phyloP scores from a whole-genome alignment of 345 rosid species.

The Sonneratia caseolaris region DNA sequence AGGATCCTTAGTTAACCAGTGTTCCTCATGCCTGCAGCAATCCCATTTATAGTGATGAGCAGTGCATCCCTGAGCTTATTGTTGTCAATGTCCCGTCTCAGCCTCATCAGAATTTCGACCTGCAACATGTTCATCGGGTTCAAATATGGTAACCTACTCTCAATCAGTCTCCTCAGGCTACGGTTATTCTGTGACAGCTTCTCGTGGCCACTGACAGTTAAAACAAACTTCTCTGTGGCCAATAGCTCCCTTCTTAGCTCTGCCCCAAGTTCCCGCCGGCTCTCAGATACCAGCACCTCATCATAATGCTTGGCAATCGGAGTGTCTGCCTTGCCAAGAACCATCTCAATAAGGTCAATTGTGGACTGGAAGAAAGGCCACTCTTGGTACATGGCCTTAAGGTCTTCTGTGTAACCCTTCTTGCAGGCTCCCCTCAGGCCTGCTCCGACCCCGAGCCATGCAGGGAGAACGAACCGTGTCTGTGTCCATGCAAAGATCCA shows the following conservation, averaged over 20 bases:
- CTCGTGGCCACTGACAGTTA: constrained; percentile 67
- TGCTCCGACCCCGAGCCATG: constrained; percentile 97
- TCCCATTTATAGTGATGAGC: constrained; percentile 84
- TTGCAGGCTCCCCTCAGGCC: constrained; percentile 74
- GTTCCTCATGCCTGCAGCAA: constrained; percentile 96
- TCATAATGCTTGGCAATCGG: constrained; percentile 85
- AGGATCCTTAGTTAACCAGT: constrained; percentile 28
- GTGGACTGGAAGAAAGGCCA: constrained; percentile 96
- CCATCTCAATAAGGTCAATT: constrained; percentile 94
- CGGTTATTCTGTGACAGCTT: constrained; percentile 62
- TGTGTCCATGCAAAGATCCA: constrained; percentile 99
- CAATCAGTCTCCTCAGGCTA: constrained; percentile 82
- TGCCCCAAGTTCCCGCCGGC: constrained; percentile 62
- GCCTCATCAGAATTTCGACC: constrained; percentile 81
- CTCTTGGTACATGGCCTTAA: constrained; percentile 77
- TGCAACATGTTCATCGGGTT: constrained; percentile 88
- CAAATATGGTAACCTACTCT: constrained; percentile 82
- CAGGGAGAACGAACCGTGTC: constrained; percentile 95
- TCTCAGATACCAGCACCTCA: constrained; percentile 69
- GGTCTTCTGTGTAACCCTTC: constrained; percentile 64
- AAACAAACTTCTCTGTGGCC: constrained; percentile 59
- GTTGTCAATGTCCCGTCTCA: constrained; percentile 76
- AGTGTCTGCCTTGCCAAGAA: constrained; percentile 76
- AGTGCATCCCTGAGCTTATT: constrained; percentile 78
- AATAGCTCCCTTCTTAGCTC: constrained; percentile 54